Conservation (phyloP, 1,284 basidiomycete genomes). For the Afroboletus lepidellus region DNA sequence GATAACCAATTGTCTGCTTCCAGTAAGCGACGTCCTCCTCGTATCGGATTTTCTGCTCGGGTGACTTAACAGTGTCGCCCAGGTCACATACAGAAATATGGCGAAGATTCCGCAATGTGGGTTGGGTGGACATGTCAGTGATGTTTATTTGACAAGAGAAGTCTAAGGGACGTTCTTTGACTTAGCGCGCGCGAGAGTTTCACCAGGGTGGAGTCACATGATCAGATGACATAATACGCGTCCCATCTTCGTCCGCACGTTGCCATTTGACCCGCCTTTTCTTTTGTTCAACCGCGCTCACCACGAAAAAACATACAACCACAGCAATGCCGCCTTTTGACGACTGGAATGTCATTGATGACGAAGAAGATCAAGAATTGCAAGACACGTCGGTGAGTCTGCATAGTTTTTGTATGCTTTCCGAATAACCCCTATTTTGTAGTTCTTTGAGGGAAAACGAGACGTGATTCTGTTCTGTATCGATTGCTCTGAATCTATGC, state of each 20-base stretch:
- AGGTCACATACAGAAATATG: conserved; percentile 40
- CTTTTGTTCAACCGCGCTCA: not conserved
- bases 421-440: conserved; percentile 19
- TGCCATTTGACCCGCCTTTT: conserved; percentile 2
- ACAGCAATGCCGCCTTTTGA: conserved; percentile 56
- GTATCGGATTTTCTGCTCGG: conserved; percentile 55
- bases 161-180: too few relatives aligned
- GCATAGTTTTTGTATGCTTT: not conserved
- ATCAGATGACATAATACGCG: conserved; percentile 27
- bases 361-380: conserved; percentile 77
- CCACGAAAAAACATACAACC: not conserved
- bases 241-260: not conserved
- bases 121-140: conserved; percentile 19
- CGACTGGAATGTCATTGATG: conserved; percentile 72
- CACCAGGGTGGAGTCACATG: conserved; percentile 20
- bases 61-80: conserved; percentile 31
- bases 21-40: conserved; percentile 71
- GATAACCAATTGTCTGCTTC: conserved; percentile 68
- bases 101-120: conserved; percentile 40
- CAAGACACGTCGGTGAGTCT: conserved; percentile 59
- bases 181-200: too few relatives aligned
- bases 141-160: not conserved
- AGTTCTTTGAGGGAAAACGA: conserved; percentile 73
- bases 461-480: conserved; percentile 92
- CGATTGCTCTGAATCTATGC: conserved; percentile 91